Percentiles rank a stretch among this genome's conserved stretches.
These are phyloP conservation scores for Monosporascus cannonballus DNA, from an alignment of 2,329 filamentous ascomycete genomes.

Conservation along the genomic window DNA sequence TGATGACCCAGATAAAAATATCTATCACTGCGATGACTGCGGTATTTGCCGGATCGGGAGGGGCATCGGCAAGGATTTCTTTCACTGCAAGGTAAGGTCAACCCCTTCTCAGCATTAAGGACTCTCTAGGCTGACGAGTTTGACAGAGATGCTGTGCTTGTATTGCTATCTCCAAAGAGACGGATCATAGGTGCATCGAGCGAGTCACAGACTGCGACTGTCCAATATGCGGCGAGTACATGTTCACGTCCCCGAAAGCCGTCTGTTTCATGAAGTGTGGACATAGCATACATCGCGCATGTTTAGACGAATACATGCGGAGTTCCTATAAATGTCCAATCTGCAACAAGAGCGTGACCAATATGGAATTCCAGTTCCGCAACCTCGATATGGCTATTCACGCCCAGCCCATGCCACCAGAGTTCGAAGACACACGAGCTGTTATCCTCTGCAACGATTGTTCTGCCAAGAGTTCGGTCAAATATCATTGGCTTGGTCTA, in stretches of 20 bases:
- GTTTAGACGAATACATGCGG: conserved; percentile 82
- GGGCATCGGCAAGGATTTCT: conserved; percentile 92
- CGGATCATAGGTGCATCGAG: conserved; percentile 89
- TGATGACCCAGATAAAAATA: conserved; percentile 80
- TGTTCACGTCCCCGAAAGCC: conserved; percentile 83
- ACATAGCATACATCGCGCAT: conserved; percentile 88
- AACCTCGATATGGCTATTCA: conserved; percentile 84
- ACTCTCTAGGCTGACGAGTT: conserved; percentile 3
- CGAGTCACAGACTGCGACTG: conserved; percentile 92
- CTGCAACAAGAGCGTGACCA: conserved; percentile 92
- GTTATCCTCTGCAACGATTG: conserved; percentile 94
- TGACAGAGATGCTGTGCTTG: conserved; percentile 81
- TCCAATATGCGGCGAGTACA: conserved; percentile 92
- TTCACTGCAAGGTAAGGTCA: conserved; percentile 81
- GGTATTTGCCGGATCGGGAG: conserved; percentile 89
- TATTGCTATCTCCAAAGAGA: conserved; percentile 80
- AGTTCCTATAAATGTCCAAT: conserved; percentile 94
- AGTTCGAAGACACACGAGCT: conserved; percentile 73
- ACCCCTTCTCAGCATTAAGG: not conserved
- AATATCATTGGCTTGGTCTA: conserved; percentile 90
- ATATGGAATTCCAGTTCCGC: conserved; percentile 94
- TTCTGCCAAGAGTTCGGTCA: conserved; percentile 75
- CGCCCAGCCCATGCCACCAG: conserved; percentile 83
- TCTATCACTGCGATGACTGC: conserved; percentile 95
- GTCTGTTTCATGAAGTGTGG: conserved; percentile 95